Evolutionary conservation across 192 early-diverging fungal genomes (phyloP).

Genomic region (Glomus cerebriforme): DNA sequence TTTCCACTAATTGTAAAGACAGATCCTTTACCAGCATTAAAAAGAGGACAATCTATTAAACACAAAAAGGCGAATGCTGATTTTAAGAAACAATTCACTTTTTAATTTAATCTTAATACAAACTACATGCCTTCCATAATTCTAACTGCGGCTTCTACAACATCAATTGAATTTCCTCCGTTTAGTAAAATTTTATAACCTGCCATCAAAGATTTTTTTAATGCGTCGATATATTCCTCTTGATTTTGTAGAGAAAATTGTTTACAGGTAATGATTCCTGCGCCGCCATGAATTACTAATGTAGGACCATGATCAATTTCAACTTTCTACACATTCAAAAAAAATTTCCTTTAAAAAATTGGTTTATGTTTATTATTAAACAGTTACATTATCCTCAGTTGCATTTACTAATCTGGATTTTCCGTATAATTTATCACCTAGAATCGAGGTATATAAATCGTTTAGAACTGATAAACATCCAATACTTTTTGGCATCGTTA

Average conservation of each 20-base stretch:
- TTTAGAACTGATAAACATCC: neutral
- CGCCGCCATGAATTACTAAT: constrained; percentile 41
- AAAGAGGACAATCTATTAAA: constrained; percentile 48
- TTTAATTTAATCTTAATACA: neutral
- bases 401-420: neutral
- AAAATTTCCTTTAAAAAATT: neutral
- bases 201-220: constrained; percentile 39
- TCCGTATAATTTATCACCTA: neutral
- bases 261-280: constrained; percentile 39
- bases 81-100: neutral
- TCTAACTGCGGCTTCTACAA: constrained; percentile 37
- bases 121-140: constrained; percentile 39
- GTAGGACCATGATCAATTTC: constrained; percentile 28
- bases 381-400: neutral
- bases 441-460: neutral
- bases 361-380: neutral
- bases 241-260: constrained; percentile 32
- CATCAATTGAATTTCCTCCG: constrained; percentile 43
- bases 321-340: neutral
- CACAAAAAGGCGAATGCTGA: constrained; percentile 14
- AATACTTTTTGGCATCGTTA: neutral
- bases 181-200: constrained; percentile 36
- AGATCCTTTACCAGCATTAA: constrained; percentile 52
- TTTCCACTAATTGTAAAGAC: constrained; percentile 47
- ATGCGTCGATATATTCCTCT: constrained; percentile 34